phyloP scores from a whole-genome alignment of 306 rosid genomes.

The Trichosanthes truncata region DNA sequence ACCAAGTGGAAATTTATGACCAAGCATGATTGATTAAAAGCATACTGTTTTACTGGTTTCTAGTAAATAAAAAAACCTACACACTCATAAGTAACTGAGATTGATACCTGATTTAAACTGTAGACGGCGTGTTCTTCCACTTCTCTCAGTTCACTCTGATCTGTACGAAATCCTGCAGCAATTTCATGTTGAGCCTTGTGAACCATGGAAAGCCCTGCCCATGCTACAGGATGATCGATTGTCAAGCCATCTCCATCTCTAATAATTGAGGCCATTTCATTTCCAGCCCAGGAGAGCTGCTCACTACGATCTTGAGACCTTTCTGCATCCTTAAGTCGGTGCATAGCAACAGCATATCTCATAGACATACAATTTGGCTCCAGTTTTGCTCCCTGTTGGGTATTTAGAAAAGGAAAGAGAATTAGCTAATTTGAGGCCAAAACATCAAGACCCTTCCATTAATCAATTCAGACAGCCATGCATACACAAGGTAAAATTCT shows the following conservation, averaged over 20 bases:
- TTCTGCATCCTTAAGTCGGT: slow-evolving; percentile 89
- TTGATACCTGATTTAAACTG: slow-evolving; percentile 72
- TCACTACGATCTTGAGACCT: slow-evolving; percentile 88
- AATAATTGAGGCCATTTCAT: slow-evolving; percentile 89
- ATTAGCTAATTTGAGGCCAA: slow-evolving; percentile 12
- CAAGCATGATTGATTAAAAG: neutral
- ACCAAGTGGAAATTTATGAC: neutral
- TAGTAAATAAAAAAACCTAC: neutral
- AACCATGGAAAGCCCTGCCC: slow-evolving; percentile 94
- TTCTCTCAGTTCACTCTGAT: slow-evolving; percentile 50
- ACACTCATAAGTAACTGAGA: neutral
- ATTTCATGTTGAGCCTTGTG: slow-evolving; percentile 96
- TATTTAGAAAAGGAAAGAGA: slow-evolving; percentile 5
- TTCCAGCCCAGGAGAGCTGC: slow-evolving; percentile 84
- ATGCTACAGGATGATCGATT: slow-evolving; percentile 72
- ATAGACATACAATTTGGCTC: slow-evolving; percentile 91
- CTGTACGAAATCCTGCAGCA: slow-evolving; percentile 57
- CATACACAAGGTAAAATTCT: neutral
- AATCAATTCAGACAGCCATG: neutral
- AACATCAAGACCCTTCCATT: neutral
- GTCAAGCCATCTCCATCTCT: slow-evolving; percentile 73
- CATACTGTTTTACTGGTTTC: neutral
- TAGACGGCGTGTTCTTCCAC: slow-evolving; percentile 57
- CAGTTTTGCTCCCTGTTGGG: slow-evolving; percentile 70
- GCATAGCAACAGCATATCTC: slow-evolving; percentile 73